Evolutionary conservation across 805 yeast genomes (phyloP).

Genomic region (Metschnikowia noctiluminum): DNA sequence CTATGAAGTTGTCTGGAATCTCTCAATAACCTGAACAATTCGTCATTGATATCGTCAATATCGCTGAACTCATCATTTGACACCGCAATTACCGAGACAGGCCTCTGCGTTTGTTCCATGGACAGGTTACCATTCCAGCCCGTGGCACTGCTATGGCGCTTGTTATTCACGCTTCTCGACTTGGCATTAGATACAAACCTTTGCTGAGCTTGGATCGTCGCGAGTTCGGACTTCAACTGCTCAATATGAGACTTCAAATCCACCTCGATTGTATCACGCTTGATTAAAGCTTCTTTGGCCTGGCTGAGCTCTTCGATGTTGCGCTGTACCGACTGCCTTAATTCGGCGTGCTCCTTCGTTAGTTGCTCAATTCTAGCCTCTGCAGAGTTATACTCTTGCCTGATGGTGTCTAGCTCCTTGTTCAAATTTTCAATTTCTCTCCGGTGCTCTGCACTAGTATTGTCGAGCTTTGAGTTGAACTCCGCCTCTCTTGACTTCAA

Average conservation of each 20-base stretch:
- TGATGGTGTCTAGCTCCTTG: constrained; percentile 52
- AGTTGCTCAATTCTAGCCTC: constrained; percentile 58
- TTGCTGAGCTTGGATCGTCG: constrained; percentile 39
- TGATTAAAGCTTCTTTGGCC: constrained; percentile 56
- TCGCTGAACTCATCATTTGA: constrained; percentile 51
- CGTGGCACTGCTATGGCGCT: constrained; percentile 40
- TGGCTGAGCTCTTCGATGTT: constrained; percentile 59
- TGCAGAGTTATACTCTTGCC: constrained; percentile 55
- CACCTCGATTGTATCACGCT: constrained; percentile 60
- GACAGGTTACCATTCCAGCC: constrained; percentile 32
- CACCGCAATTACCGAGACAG: constrained; percentile 60
- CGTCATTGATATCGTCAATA: constrained; percentile 70
- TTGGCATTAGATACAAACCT: constrained; percentile 34
- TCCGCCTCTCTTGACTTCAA: constrained; percentile 55
- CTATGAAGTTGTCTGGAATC: constrained; percentile 70
- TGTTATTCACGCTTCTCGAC: constrained; percentile 32
- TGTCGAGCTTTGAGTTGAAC: constrained; percentile 44
- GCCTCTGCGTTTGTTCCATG: constrained; percentile 46
- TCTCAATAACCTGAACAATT: constrained; percentile 64
- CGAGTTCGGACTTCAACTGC: constrained; percentile 50
- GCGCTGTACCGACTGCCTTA: constrained; percentile 60
- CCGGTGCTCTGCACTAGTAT: constrained; percentile 46
- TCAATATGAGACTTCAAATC: constrained; percentile 63
- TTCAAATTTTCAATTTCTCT: constrained; percentile 48
- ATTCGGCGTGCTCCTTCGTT: constrained; percentile 55